These are phyloP conservation scores for Eucalyptus pumila DNA, from an alignment of 345 rosid genomes.

Conservation along the genomic window DNA sequence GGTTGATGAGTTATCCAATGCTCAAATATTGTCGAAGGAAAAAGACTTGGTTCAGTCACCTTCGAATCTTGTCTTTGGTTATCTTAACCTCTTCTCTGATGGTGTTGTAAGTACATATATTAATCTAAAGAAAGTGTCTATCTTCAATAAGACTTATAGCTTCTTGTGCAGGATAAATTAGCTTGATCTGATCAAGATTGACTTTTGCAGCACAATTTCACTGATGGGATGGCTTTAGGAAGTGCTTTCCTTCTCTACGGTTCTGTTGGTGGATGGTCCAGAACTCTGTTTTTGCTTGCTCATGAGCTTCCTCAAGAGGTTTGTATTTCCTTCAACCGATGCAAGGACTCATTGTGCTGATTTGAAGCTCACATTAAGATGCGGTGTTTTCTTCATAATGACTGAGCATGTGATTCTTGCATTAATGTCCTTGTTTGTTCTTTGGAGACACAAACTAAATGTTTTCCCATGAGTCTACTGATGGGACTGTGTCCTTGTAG, in stretches of 20 bases:
- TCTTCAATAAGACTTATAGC: background rate
- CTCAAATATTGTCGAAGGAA: constrained; percentile 10
- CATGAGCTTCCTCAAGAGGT: constrained; percentile 99
- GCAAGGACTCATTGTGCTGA: background rate
- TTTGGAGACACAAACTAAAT: background rate
- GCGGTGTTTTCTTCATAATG: background rate
- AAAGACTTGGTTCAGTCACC: constrained; percentile 24
- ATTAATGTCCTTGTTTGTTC: background rate
- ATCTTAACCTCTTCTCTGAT: constrained; percentile 96
- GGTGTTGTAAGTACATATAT: constrained; percentile 73
- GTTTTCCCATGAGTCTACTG: background rate
- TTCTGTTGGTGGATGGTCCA: constrained; percentile 99
- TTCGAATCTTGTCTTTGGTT: constrained; percentile 86
- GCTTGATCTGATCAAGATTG: background rate
- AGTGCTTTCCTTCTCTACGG: constrained; percentile 96
- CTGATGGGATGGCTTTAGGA: constrained; percentile 97
- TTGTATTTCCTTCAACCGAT: background rate
- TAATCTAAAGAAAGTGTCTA: background rate
- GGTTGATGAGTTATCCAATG: constrained; percentile 3
- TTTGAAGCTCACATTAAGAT: background rate
- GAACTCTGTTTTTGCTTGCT: constrained; percentile 92
- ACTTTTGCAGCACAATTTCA: constrained; percentile 82
- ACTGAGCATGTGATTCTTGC: background rate
- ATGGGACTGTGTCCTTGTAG: background rate
- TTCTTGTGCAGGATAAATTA: background rate